Conservation (phyloP, 768 basidiomycete genomes). For the Clavaria fumosa region DNA sequence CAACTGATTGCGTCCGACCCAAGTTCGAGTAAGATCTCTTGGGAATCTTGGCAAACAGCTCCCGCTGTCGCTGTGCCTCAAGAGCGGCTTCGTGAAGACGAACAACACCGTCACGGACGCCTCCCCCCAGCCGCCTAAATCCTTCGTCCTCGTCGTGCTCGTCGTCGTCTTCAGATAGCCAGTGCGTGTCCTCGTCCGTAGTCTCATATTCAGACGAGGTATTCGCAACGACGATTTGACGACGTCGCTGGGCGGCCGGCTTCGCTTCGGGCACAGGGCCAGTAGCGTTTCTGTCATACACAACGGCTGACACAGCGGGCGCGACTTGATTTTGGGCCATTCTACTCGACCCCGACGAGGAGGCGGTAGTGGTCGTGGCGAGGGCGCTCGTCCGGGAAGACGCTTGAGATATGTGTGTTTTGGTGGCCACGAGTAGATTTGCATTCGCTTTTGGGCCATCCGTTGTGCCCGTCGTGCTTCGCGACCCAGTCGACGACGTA, state of each 20-base stretch:
- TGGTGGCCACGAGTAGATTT: background rate
- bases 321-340: background rate
- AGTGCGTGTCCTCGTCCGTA: constrained; percentile 29
- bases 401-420: background rate
- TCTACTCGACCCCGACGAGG: too few species aligned
- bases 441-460: background rate
- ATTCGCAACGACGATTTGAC: constrained; percentile 7
- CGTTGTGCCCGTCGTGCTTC: constrained; percentile 21
- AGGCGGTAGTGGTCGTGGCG: too few species aligned
- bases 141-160: constrained; percentile 18
- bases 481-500: constrained; percentile 35
- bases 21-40: constrained; percentile 48
- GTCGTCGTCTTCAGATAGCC: constrained; percentile 45
- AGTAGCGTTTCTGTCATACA: too few species aligned
- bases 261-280: too few species aligned
- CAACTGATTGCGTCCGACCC: constrained; percentile 27
- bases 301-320: background rate
- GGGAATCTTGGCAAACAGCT: constrained; percentile 62
- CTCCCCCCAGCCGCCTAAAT: too few species aligned
- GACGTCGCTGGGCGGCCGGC: constrained; percentile 4
- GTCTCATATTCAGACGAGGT: constrained; percentile 11
- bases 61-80: constrained; percentile 48
- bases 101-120: too few species aligned
- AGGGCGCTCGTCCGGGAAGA: too few species aligned
- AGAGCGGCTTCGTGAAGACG: constrained; percentile 35